Base-by-base conservation (phyloP, 768 basidiomycete species). In the Calocybe cyanea region DNA sequence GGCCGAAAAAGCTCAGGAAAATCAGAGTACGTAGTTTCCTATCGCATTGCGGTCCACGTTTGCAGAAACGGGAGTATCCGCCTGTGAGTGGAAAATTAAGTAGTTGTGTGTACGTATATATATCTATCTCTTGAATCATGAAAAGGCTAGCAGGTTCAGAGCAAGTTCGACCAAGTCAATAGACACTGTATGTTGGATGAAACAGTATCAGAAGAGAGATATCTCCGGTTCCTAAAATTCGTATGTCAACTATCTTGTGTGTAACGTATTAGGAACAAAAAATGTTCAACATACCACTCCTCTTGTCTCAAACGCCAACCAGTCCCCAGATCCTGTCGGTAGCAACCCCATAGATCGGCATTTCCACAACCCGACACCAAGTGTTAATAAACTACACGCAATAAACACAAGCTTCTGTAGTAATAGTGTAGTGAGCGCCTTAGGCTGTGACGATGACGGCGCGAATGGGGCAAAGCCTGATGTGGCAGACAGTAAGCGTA, bases 311-410 rank as follows among this genome's bases (percentile, higher is more conserved):
- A 97, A 97, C 11, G 90, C 92, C 41, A 95, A 68, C 92, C 93
- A 97, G 66, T 97, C 94, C 1, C 87, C 92, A 0, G 92, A 89
- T 1, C 94, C 92, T 1, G 82, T 86, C 0, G 93, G 93, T 14
- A 97, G 66, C 42, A 97, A 70, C 0, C 93, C 93, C 92, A 97
- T 93, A 0, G 85, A 79, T 24, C 82, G 81, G 65, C 92, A 95
- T 64, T 97, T 97, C 85, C 88, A 97, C 20, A 96, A 63, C 0
- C 93, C 93, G 21, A 96, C 81, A 4, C 71, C 80, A 14, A 96
- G 74, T 0, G 92, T 94, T 44, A 86, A 60, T 4, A 87, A 43
- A 58, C 91, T 92, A 63, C 85, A 89, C 1, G 76, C 62, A 1
- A 92, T 50, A 57, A 85, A 92, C 13, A 75, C 78, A 40, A 83